Evolutionary conservation across 2,329 filamentous ascomycete genomes (phyloP), one percentile per base, ranked within the genome.

Genomic region (Epichloe baconii): DNA sequence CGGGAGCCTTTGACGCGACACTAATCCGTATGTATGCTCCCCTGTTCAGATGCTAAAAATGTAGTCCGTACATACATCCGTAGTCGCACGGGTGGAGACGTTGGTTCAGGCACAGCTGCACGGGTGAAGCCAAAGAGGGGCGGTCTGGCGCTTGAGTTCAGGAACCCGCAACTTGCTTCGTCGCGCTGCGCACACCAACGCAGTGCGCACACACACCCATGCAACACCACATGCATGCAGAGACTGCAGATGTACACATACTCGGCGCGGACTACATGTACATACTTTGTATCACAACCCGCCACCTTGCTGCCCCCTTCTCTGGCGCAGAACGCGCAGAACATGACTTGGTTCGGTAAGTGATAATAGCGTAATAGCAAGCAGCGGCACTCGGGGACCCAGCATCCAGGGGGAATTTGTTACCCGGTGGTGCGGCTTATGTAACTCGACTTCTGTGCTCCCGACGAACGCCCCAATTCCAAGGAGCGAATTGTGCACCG

Each of bases 81-180:
- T 21, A 21, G 21, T 21, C 21, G 21, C 21, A 21, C 21, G 21
- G 21, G 21, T 23, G 21, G 34, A 37, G 42, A n/a, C n/a, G 41
- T 36, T 46, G 47, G 52, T 42, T 21, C 52, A 53, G 52, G 52
- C 36, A 53, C 52, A 35, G 46, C 46, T 19, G 10, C 37, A 31
- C 23, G 17, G 26, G 26, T 31, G 26, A 31, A 31, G 26, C 26
- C 26, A 26, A 26, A 26, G 23, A 26, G 26, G 26, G 8, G 8
- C 26, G 26, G 26, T 7, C 26, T 31, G 26, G 26, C 26, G 26
- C 26, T 26, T 8, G 26, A 26, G 26, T 43, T 40, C 51, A 53
- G 48, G 48, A 51, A 48, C 52, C 44, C 45, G 45, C 38, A 17
- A 35, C 21, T 12, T 47, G 44, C 44, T 44, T 21, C 48, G 23